Conservation (phyloP, 2,329 filamentous ascomycete species). For the Fusarium austroafricanum region DNA sequence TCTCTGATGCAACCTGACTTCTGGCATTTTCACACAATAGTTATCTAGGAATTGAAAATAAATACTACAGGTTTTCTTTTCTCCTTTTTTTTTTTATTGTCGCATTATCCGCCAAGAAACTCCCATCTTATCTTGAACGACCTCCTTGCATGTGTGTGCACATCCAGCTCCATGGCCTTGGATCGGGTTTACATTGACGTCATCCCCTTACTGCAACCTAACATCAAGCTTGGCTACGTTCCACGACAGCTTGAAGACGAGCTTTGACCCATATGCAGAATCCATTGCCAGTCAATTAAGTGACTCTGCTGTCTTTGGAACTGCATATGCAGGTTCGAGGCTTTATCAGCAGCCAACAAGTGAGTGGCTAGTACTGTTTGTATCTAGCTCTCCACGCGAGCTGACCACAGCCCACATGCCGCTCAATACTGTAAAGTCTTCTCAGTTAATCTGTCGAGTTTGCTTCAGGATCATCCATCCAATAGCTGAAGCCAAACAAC, state of each 20-base stretch:
- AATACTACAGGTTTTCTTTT: no score
- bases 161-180: conserved; percentile 26
- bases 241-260: conserved; percentile 20
- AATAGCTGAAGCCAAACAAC: background rate
- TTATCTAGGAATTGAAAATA: background rate
- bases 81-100: no score
- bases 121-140: background rate
- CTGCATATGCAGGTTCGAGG: background rate
- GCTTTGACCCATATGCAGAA: background rate
- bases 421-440: background rate
- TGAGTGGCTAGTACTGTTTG: background rate
- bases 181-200: conserved; percentile 16
- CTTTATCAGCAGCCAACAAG: background rate
- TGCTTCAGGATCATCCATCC: background rate
- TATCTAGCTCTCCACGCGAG: background rate
- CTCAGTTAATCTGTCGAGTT: background rate
- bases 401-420: background rate
- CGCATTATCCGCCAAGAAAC: background rate
- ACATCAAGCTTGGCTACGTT: conserved; percentile 26
- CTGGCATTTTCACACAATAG: background rate
- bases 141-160: conserved; percentile 6
- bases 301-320: background rate
- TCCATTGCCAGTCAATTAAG: background rate
- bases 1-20: background rate
- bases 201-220: conserved; percentile 16